Base-by-base conservation (phyloP, 2,329 filamentous ascomycete species). In the Calonectria multiphialidica region DNA sequence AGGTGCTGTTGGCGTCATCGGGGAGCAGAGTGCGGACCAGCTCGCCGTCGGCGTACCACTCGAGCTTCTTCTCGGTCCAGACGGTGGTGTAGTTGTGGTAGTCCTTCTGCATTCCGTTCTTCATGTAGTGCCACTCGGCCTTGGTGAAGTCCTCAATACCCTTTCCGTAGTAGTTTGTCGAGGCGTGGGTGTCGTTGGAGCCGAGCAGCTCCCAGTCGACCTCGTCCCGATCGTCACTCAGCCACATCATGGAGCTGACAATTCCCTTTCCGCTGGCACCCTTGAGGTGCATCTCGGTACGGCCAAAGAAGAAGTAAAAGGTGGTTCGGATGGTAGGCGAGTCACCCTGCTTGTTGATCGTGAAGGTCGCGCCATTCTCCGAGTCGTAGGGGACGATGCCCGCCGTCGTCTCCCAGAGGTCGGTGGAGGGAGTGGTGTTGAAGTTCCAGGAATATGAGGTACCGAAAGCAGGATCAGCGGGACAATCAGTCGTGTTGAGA, bases 151-250 rank as follows among this genome's bases (percentile, higher is more conserved):
- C 82, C 84, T 91, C 86, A 85, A 84, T 87, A 61, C 93, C 94
- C 86, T 96, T 95, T 82, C 94, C 93, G 78, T 94, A 96, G 84
- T 93, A 96, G 86, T 96, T 96, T 76, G 90, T 93, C 77, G 94
- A 88, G 10, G 90, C 93, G 40, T 88, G 84, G 18, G 87, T 90
- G 68, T 86, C 83, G 80, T 94, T 92, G 69, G 88, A 88, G 55
- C 94, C 94, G 71, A 95, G 88, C 80, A 94, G 94, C 81, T 97
- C 94, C 90, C 94, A 96, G 81, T 98, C 95, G 47, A 98, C 92
- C 84, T 98, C 95, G 81, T 98, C 95, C 16, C 96, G 88, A 78
- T 95, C 93, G 77, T 97, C 93, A 63, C 93, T 96, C 76, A 97
- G 88, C 83, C 96, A 89, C 81, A 98, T 96, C 80, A 97, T 92